Percentiles rank a stretch among this genome's conserved stretches.
phyloP scores from a whole-genome alignment of 306 rosid genomes.

The Rosa rugosa region DNA sequence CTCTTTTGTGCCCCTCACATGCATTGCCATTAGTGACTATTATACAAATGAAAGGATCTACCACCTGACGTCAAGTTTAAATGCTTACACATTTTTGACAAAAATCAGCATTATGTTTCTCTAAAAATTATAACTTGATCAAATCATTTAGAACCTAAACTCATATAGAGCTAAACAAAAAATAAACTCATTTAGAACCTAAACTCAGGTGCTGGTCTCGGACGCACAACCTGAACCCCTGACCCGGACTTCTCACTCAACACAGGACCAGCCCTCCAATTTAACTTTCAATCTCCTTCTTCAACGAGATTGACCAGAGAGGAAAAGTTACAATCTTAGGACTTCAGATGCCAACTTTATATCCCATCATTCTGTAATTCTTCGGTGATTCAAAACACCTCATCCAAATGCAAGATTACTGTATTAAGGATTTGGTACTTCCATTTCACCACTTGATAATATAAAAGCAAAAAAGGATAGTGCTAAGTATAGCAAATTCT shows the following conservation, averaged over 20 bases:
- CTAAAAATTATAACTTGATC: background rate
- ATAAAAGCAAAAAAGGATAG: too few relatives aligned
- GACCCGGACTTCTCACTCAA: background rate
- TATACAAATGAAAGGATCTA: background rate
- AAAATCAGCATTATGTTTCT: background rate
- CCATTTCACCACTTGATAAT: background rate
- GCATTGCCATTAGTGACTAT: background rate
- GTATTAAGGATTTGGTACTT: background rate
- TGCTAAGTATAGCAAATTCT: too few relatives aligned
- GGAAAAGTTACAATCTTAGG: background rate
- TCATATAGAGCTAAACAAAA: background rate
- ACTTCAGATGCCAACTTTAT: too few relatives aligned
- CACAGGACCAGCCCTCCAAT: background rate
- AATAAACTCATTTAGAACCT: background rate
- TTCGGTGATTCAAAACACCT: too few relatives aligned
- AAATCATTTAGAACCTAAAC: background rate
- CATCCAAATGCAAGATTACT: too few relatives aligned
- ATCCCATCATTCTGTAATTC: too few relatives aligned
- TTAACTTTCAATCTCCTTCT: too few relatives aligned
- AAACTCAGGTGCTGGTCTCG: background rate
- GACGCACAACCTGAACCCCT: background rate
- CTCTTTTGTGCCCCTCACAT: background rate
- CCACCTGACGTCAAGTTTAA: background rate
- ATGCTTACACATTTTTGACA: background rate
- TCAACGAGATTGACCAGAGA: background rate